Conservation (phyloP, 805 yeast genomes). For the Ogataea minuta region DNA sequence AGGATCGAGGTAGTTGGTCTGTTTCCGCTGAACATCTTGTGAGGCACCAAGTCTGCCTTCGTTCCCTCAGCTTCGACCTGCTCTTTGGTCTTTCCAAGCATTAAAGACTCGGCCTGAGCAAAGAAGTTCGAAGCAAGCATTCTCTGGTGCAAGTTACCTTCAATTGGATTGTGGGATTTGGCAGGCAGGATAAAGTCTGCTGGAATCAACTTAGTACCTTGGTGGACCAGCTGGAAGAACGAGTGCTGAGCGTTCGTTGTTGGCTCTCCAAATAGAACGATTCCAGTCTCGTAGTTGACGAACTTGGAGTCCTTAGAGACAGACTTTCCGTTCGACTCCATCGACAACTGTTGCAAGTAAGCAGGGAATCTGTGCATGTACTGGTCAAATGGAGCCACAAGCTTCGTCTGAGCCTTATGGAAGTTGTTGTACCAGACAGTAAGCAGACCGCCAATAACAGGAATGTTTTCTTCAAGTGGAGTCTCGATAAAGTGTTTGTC, state of each 20-base stretch:
- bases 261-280: constrained; percentile 96
- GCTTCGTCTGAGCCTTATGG: constrained; percentile 96
- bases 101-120: constrained; percentile 96
- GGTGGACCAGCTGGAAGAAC: constrained; percentile 98
- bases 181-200: constrained; percentile 97
- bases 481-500: constrained; percentile 86
- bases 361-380: constrained; percentile 99
- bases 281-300: constrained; percentile 94
- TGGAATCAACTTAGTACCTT: constrained; percentile 97
- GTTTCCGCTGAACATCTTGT: constrained; percentile 96
- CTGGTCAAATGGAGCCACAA: constrained; percentile 98
- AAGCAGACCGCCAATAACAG: constrained; percentile 88
- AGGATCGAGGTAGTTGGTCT: constrained; percentile 98
- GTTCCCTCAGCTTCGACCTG: constrained; percentile 83
- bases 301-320: constrained; percentile 90
- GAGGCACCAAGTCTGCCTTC: constrained; percentile 84
- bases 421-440: constrained; percentile 99
- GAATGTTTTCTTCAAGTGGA: constrained; percentile 88
- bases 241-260: constrained; percentile 99
- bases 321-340: constrained; percentile 99
- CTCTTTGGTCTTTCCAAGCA: constrained; percentile 89
- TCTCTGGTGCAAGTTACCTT: constrained; percentile 88
- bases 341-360: constrained; percentile 94
- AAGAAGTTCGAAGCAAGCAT: constrained; percentile 99
- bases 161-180: constrained; percentile 96